These are phyloP conservation scores for Trichosporon ovoides DNA, from an alignment of 1,284 basidiomycete genomes.

Conservation along the genomic window DNA sequence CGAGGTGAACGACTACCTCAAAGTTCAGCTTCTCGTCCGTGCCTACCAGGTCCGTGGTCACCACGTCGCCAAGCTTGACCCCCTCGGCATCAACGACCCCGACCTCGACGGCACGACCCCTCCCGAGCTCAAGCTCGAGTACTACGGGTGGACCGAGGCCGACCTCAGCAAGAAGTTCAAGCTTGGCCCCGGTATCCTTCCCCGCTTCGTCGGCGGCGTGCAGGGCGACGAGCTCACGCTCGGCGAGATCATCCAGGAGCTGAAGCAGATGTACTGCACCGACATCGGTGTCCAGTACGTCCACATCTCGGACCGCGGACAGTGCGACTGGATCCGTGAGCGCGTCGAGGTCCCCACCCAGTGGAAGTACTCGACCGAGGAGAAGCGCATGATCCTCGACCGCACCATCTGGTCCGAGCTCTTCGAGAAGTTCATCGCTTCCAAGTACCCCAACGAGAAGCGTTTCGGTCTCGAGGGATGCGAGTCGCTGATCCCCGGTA, in stretches of 20 bases:
- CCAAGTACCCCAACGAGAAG: conserved; percentile 99
- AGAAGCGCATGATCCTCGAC: conserved; percentile 98
- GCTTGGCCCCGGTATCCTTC: conserved; percentile 91
- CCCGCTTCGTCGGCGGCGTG: conserved; percentile 66
- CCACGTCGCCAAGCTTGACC: conserved; percentile 91
- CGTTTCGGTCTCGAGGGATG: conserved; percentile 98
- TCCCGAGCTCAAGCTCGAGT: conserved; percentile 82
- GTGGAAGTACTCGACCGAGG: conserved; percentile 97
- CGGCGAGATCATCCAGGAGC: conserved; percentile 84
- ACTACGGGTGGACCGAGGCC: conserved; percentile 89
- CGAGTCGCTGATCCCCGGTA: conserved; percentile 94
- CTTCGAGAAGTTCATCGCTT: conserved; percentile 97
- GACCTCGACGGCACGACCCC: conserved; percentile 73
- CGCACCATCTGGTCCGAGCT: conserved; percentile 99
- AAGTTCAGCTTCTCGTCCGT: conserved; percentile 92
- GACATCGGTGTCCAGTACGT: conserved; percentile 95
- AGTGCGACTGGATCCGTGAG: conserved; percentile 99
- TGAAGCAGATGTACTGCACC: conserved; percentile 95
- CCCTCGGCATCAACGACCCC: conserved; percentile 83
- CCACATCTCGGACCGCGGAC: conserved; percentile 96
- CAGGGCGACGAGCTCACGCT: conserved; percentile 78
- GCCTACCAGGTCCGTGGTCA: conserved; percentile 99
- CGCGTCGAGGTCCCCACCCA: conserved; percentile 93
- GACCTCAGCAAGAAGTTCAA: conserved; percentile 93
- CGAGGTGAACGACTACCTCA: conserved; percentile 89